Evolutionary conservation across 2,329 filamentous ascomycete genomes (phyloP), one percentile per base, ranked within the genome.

Genomic region (Ophiocordyceps polyrhachis-furcata): DNA sequence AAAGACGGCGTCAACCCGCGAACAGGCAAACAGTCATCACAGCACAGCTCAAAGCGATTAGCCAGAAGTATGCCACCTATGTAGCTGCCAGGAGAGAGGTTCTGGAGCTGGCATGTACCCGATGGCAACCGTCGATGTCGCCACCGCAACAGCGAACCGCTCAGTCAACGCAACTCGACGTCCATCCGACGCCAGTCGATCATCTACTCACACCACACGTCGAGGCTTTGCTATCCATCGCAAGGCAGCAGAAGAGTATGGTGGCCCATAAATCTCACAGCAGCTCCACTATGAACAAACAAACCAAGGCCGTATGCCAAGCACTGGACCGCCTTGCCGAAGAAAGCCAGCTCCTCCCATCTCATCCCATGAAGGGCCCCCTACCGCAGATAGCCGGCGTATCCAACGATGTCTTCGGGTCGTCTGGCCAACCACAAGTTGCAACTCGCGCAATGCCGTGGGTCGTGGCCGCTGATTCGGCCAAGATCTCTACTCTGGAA

Each of bases 211-310:
- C 68, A 1, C 74, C 76, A 2, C 78, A 76, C 50, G 60, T 81
- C 14, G 65, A 73, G 47, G 61, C 62, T 12, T 58, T 81, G 2
- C 62, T 77, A 21, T 55, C 63, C 2, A 54, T 76, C 5, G 69
- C 74, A 5, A 70, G 63, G 41, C 68, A 69, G 44, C 75, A 81
- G 56, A 79, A 74, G 52, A 62, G 63, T 0, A 58, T 70, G 23
- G 73, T 78, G 41, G 59, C 70, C 29, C 71, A 79, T 49, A 79
- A 77, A 51, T 66, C 74, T 0, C 69, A 79, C 53, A 59, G 77
- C 42, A 72, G 67, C 47, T 55, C 63, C 15, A 56, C 62, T 15
- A 58, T 81, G 13, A 56, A 65, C 19, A 71, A 66, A 49, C 68
- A 76, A 49, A 61, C 65, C 20, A 69, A 70, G 47, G 69, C 74